Evolutionary conservation across 306 rosid genomes (phyloP).

Genomic region (Hippophae gyantsensis): DNA sequence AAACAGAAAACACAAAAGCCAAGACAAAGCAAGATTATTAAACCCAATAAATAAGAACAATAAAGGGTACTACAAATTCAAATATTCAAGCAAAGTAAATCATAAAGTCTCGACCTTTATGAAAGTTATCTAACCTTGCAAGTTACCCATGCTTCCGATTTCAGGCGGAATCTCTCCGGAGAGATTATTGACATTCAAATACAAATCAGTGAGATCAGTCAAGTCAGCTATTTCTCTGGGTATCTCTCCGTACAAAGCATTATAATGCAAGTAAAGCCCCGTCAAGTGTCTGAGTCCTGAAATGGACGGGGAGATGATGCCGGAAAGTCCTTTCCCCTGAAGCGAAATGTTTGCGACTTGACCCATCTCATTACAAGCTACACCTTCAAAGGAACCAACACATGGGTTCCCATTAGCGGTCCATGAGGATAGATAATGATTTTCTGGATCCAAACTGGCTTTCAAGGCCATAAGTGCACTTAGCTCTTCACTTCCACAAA

Average conservation of each 20-base stretch:
- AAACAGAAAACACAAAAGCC: no score
- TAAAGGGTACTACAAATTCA: neutral
- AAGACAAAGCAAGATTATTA: no score
- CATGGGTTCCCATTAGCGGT: slow-evolving; percentile 46
- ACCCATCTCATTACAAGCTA: slow-evolving; percentile 65
- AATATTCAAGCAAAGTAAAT: no score
- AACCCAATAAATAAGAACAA: no score
- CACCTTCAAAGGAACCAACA: slow-evolving; percentile 48
- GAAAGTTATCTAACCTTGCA: slow-evolving; percentile 45
- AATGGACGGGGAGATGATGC: slow-evolving; percentile 58
- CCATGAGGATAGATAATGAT: slow-evolving; percentile 58
- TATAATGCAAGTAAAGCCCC: slow-evolving; percentile 80
- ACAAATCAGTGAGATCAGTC: slow-evolving; percentile 57
- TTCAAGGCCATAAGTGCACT: slow-evolving; percentile 59
- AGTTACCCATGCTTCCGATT: slow-evolving; percentile 54
- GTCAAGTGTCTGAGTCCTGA: slow-evolving; percentile 59
- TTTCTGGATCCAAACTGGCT: slow-evolving; percentile 51
- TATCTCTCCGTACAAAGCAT: slow-evolving; percentile 56
- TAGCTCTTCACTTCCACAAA: slow-evolving; percentile 46
- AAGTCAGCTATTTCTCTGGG: slow-evolving; percentile 55
- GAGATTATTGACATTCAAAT: slow-evolving; percentile 63
- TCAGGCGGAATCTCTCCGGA: slow-evolving; percentile 58
- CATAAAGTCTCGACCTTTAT: slow-evolving; percentile 2
- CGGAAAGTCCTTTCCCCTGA: slow-evolving; percentile 77
- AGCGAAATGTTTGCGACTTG: slow-evolving; percentile 64